Evolutionary conservation across 441 rosid species (phyloP).

Genomic region (Capsella rubella): DNA sequence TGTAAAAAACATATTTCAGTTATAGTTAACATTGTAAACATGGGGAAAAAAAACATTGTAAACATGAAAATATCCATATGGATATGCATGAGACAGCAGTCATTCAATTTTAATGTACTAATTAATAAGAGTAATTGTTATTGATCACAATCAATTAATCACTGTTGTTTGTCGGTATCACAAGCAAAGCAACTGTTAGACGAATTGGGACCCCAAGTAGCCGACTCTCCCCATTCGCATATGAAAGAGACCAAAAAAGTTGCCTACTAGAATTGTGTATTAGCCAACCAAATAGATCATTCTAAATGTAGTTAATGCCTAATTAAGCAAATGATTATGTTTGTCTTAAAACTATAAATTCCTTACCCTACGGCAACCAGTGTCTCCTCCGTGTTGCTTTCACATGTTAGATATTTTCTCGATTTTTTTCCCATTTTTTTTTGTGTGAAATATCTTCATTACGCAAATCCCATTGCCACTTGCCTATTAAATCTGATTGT

Average conservation of each 20-base stretch:
- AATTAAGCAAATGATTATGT: slow-evolving; percentile 27
- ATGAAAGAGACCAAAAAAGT: background rate
- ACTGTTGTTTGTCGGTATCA: background rate
- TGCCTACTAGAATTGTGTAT: slow-evolving; percentile 11
- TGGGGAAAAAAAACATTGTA: background rate
- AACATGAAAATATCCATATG: background rate
- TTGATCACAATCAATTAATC: background rate
- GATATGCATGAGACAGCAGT: background rate
- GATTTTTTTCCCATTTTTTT: background rate
- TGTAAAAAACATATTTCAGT: slow-evolving; percentile 6
- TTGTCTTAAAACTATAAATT: slow-evolving; percentile 23
- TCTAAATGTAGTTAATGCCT: slow-evolving; percentile 32
- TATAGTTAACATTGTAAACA: background rate
- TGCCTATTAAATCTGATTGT: slow-evolving; percentile 4
- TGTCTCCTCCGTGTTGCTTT: slow-evolving; percentile 34
- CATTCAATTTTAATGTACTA: background rate
- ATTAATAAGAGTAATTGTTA: background rate
- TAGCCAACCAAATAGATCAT: slow-evolving; percentile 13
- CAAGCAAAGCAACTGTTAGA: background rate
- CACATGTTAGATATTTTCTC: slow-evolving; percentile 26
- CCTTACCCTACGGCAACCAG: slow-evolving; percentile 24
- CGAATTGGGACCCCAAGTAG: background rate
- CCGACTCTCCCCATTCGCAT: slow-evolving; percentile 24
- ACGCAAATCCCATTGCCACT: slow-evolving; percentile 29
- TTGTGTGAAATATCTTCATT: slow-evolving; percentile 25